Evolutionary conservation across 768 basidiomycete genomes (phyloP).

Genomic region (Psilocybe azurescens): DNA sequence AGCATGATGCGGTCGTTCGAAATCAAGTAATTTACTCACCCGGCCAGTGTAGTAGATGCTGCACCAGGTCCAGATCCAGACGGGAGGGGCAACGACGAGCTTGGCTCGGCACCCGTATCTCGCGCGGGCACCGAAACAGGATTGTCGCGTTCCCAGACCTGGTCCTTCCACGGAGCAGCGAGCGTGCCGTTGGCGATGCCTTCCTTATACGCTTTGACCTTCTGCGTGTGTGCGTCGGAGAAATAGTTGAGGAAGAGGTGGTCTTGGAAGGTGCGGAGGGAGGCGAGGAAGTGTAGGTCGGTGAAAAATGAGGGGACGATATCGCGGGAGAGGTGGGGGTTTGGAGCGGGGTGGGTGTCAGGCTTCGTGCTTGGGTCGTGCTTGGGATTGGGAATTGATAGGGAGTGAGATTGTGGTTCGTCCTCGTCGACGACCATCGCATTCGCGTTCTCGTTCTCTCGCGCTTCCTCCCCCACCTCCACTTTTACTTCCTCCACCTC

Average conservation of each 20-base stretch:
- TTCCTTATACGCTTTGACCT: slow-evolving; percentile 45
- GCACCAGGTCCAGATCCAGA: not conserved
- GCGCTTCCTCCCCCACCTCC: not conserved
- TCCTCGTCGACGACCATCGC: slow-evolving; percentile 17
- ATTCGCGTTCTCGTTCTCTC: not conserved
- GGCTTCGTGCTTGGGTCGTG: not conserved
- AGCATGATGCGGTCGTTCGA: not conserved
- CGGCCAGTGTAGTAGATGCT: slow-evolving; percentile 27
- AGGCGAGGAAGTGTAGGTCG: slow-evolving; percentile 58
- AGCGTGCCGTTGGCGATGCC: slow-evolving; percentile 50
- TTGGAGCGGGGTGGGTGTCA: not conserved
- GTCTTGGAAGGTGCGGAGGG: slow-evolving; percentile 63
- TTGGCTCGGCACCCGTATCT: slow-evolving; percentile 14
- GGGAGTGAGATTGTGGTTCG: not conserved
- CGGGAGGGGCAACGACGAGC: slow-evolving; percentile 18
- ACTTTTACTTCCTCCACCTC: not conserved
- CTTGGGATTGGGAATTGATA: not conserved
- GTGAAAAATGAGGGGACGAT: slow-evolving; percentile 50
- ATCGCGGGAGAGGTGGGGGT: slow-evolving; percentile 1
- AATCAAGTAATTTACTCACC: slow-evolving; percentile 29
- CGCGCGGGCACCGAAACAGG: slow-evolving; percentile 1
- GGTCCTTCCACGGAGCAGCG: slow-evolving; percentile 68
- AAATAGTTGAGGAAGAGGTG: slow-evolving; percentile 61
- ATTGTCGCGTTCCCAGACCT: slow-evolving; percentile 59
- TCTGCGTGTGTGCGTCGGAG: slow-evolving; percentile 44